These are phyloP conservation scores for Quercus lobata DNA, from an alignment of 331 rosid species.

Conservation along the genomic window DNA sequence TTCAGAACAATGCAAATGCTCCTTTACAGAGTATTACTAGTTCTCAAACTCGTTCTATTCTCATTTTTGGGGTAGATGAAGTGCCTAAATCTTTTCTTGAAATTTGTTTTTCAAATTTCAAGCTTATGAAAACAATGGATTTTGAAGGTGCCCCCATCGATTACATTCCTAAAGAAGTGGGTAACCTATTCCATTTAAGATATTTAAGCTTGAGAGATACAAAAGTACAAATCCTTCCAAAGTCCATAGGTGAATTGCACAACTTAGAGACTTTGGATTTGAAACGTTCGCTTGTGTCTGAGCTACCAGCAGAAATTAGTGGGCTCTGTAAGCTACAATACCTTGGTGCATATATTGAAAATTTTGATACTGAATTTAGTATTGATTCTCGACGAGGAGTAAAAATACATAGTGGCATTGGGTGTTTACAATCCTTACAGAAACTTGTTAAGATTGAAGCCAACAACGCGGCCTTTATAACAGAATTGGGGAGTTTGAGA, in stretches of 20 bases:
- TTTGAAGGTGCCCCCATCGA: background rate
- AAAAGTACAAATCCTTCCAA: slow-evolving; percentile 11
- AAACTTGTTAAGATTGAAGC: background rate
- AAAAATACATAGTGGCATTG: slow-evolving; percentile 3
- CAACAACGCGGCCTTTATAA: background rate
- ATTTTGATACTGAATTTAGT: background rate
- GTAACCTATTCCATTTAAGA: background rate
- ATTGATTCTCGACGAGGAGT: background rate
- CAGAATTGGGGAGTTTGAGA: background rate
- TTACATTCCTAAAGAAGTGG: slow-evolving; percentile 2
- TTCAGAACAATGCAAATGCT: too few species aligned
- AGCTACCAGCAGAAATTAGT: slow-evolving; percentile 13
- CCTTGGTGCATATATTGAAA: background rate
- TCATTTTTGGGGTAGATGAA: background rate
- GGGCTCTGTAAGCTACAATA: slow-evolving; percentile 24
- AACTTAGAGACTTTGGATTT: slow-evolving; percentile 29
- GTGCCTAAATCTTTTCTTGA: background rate
- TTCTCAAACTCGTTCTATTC: background rate
- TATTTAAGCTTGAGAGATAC: slow-evolving; percentile 20
- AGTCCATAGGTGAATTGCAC: slow-evolving; percentile 3
- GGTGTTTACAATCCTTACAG: slow-evolving; percentile 9
- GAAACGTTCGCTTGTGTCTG: background rate
- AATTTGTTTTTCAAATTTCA: background rate
- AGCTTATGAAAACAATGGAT: too few species aligned
- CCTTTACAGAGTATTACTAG: too few species aligned